These are phyloP conservation scores for Auricularia cornea DNA, from an alignment of 768 basidiomycete genomes.

Conservation along the genomic window DNA sequence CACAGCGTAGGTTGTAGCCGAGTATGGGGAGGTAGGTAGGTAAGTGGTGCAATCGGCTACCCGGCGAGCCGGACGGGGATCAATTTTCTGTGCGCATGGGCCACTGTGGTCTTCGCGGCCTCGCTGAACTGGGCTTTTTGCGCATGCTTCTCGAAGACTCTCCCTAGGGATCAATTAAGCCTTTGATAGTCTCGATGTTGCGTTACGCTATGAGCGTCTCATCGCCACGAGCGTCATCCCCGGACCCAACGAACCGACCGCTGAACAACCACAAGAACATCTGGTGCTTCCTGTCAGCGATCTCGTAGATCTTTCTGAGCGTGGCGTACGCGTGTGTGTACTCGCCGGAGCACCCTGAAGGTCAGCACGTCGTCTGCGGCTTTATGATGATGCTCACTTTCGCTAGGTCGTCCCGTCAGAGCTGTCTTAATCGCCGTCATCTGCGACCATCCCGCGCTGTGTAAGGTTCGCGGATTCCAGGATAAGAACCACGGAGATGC, in stretches of 20 bases:
- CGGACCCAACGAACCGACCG: slow-evolving; percentile 22
- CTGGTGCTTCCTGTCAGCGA: slow-evolving; percentile 22
- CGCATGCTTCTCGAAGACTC: too few relatives aligned
- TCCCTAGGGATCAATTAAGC: too few relatives aligned
- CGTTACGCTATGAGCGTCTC: too few relatives aligned
- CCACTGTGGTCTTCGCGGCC: too few relatives aligned
- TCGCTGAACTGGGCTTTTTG: too few relatives aligned
- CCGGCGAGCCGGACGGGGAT: too few relatives aligned
- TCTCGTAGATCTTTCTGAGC: slow-evolving; percentile 18
- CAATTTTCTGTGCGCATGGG: too few relatives aligned
- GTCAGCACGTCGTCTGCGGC: slow-evolving; percentile 5
- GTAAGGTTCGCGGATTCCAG: slow-evolving; percentile 20
- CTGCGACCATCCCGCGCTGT: slow-evolving; percentile 23
- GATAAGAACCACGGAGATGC: slow-evolving; percentile 18
- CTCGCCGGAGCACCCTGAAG: slow-evolving; percentile 14
- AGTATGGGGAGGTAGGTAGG: too few relatives aligned
- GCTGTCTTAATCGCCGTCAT: slow-evolving; percentile 20
- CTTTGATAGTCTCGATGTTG: too few relatives aligned
- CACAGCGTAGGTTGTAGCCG: too few relatives aligned
- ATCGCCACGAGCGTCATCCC: slow-evolving; percentile 6
- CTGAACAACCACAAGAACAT: slow-evolving; percentile 19
- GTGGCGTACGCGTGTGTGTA: slow-evolving; percentile 14
- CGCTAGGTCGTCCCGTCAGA: slow-evolving; percentile 13
- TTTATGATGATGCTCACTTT: not conserved
- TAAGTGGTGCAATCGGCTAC: too few relatives aligned